These are phyloP conservation scores for Phytophthora multivora DNA, from an alignment of 352 stramenopile genomes.

Conservation along the genomic window DNA sequence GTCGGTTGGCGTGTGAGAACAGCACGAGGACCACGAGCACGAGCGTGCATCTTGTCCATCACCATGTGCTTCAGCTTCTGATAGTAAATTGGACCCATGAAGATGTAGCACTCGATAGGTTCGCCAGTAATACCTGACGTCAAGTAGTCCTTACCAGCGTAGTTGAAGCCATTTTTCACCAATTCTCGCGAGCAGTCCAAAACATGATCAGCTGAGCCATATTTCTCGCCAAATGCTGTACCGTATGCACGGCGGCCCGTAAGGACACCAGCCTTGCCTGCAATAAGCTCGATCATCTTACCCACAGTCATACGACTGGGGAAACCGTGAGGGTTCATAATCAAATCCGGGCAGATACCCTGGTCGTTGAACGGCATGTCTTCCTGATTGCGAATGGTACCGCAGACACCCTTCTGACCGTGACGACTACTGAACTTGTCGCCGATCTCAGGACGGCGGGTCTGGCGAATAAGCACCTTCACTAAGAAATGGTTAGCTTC, in stretches of 20 bases:
- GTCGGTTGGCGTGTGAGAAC: slow-evolving; percentile 99
- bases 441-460: slow-evolving; percentile 97
- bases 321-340: slow-evolving; percentile 99
- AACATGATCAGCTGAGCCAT: slow-evolving; percentile 94
- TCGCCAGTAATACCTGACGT: slow-evolving; percentile 95
- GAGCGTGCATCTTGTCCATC: slow-evolving; percentile 99
- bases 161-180: slow-evolving; percentile 98
- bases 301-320: slow-evolving; percentile 99
- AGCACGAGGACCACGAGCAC: slow-evolving; percentile 94
- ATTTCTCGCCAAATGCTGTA: slow-evolving; percentile 99
- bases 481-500: slow-evolving; percentile 98
- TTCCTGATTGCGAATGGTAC: slow-evolving; percentile 94
- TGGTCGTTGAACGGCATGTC: slow-evolving; percentile 99
- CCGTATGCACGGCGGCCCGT: slow-evolving; percentile 97
- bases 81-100: slow-evolving; percentile 99
- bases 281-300: slow-evolving; percentile 99
- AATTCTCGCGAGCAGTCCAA: slow-evolving; percentile 93
- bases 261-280: slow-evolving; percentile 97
- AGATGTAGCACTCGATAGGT: slow-evolving; percentile 99
- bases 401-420: slow-evolving; percentile 99
- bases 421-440: slow-evolving; percentile 99
- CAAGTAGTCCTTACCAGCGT: slow-evolving; percentile 98
- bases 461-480: slow-evolving; percentile 97
- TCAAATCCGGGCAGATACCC: slow-evolving; percentile 98
- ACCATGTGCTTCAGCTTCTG: slow-evolving; percentile 99